Conservation (phyloP, 306 rosid species). For the Lathyrus sativus region DNA sequence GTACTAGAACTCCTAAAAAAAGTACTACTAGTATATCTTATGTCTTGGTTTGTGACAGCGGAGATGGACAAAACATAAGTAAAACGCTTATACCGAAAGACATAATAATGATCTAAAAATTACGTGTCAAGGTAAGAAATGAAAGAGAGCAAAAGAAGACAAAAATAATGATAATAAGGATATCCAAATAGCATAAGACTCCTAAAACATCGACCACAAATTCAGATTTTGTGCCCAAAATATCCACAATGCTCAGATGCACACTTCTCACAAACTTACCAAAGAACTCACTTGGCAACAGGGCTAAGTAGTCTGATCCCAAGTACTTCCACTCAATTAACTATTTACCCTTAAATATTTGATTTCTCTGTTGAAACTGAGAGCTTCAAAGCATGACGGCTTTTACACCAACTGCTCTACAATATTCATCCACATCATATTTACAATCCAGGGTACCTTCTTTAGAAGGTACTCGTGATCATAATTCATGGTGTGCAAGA, state of each 20-base stretch:
- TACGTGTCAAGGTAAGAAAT: background rate
- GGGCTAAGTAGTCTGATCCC: background rate
- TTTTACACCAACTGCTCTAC: conserved; percentile 55
- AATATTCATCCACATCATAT: conserved; percentile 56
- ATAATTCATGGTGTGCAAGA: conserved; percentile 44
- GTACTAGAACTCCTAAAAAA: background rate
- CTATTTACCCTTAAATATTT: conserved; percentile 23
- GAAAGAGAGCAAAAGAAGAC: conserved; percentile 6
- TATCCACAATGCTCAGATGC: conserved; percentile 41
- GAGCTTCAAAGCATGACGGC: conserved; percentile 56
- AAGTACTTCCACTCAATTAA: conserved; percentile 34
- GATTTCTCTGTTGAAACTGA: conserved; percentile 26
- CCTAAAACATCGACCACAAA: conserved; percentile 63
- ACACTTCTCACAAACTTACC: conserved; percentile 24
- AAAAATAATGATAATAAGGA: conserved; percentile 45
- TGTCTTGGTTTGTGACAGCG: background rate
- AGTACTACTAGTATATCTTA: background rate
- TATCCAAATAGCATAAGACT: conserved; percentile 38
- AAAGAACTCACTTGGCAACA: conserved; percentile 25
- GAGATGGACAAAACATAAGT: background rate
- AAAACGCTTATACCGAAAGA: background rate
- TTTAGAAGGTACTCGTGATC: conserved; percentile 48
- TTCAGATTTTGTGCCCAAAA: conserved; percentile 61
- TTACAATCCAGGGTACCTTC: conserved; percentile 50
- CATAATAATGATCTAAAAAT: conserved; percentile 10